Conservation (phyloP, 1,284 basidiomycete species). For the Albatrellus sp. region DNA sequence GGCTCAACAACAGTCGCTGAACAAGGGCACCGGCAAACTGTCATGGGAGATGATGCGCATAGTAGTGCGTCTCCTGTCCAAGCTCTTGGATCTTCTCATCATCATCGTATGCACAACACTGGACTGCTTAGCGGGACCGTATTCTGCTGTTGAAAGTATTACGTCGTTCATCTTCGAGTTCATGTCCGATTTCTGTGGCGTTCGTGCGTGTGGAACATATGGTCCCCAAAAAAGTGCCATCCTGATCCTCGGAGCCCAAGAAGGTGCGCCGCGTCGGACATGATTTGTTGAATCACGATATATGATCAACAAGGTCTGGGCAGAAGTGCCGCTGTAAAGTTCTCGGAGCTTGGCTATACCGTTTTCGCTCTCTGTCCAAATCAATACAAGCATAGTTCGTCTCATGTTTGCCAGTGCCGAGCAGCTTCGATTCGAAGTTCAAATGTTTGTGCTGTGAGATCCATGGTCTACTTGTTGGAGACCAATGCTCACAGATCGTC, state of each 20-base stretch:
- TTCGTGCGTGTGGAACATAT: constrained; percentile 15
- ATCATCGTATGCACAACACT: no score
- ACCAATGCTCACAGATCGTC: neutral
- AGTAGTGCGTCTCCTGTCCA: no score
- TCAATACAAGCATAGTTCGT: constrained; percentile 6
- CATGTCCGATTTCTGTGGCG: constrained; percentile 11
- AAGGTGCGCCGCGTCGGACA: constrained; percentile 13
- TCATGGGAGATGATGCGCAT: no score
- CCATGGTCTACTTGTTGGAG: neutral
- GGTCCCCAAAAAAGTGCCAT: constrained; percentile 17
- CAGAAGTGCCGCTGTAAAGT: constrained; percentile 17
- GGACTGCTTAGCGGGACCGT: no score
- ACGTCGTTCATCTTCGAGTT: constrained; percentile 11
- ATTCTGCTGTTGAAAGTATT: no score
- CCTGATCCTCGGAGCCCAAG: constrained; percentile 18
- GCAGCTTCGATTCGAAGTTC: constrained; percentile 5
- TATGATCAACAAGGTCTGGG: constrained; percentile 16
- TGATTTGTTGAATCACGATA: neutral
- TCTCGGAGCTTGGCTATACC: constrained; percentile 22
- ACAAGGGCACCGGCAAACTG: no score
- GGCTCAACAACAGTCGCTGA: no score
- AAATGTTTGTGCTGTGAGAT: constrained; percentile 18
- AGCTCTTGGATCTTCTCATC: no score
- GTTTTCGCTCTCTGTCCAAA: constrained; percentile 21
- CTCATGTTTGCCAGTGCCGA: neutral